Conservation (phyloP, 2,329 filamentous ascomycete species). For the Phaeoacremonium minimum region DNA sequence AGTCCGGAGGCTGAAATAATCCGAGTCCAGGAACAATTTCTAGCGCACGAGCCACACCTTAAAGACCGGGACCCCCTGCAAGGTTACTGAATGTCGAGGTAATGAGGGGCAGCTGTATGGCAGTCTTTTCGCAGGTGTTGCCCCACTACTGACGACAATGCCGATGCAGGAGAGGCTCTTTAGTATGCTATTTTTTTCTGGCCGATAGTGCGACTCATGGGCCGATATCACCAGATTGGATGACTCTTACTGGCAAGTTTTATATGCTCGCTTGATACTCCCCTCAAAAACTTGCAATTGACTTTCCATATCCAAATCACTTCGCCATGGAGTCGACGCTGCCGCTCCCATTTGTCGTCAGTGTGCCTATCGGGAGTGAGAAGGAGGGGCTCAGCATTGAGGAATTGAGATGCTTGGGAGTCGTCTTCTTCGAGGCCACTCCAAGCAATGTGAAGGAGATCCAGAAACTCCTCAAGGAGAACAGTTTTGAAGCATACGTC, state of each 20-base stretch:
- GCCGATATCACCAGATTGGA: not conserved
- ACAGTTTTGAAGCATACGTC: constrained; percentile 63
- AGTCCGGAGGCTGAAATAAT: too few relatives aligned
- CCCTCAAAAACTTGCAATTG: constrained; percentile 2
- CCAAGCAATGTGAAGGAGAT: constrained; percentile 34
- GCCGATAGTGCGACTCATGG: too few relatives aligned
- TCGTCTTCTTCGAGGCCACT: constrained; percentile 52
- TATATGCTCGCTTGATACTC: too few relatives aligned
- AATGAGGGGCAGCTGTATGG: constrained; percentile 15
- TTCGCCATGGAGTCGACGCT: constrained; percentile 58
- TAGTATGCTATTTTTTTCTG: constrained; percentile 1
- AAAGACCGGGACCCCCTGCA: constrained; percentile 8
- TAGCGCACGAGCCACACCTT: too few relatives aligned
- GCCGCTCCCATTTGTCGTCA: constrained; percentile 59
- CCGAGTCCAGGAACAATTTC: too few relatives aligned
- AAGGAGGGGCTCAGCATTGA: constrained; percentile 49
- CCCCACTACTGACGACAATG: constrained; percentile 14
- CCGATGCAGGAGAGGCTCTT: constrained; percentile 18
- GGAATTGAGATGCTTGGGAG: constrained; percentile 56
- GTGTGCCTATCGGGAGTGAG: constrained; percentile 43
- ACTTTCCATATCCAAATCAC: not conserved
- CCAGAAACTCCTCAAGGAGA: constrained; percentile 40
- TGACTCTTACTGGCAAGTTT: not conserved
- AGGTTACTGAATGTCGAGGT: constrained; percentile 9
- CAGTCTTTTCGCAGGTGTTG: constrained; percentile 7